phyloP scores from a whole-genome alignment of 805 yeast species.

The Barnettozyma sp. region DNA sequence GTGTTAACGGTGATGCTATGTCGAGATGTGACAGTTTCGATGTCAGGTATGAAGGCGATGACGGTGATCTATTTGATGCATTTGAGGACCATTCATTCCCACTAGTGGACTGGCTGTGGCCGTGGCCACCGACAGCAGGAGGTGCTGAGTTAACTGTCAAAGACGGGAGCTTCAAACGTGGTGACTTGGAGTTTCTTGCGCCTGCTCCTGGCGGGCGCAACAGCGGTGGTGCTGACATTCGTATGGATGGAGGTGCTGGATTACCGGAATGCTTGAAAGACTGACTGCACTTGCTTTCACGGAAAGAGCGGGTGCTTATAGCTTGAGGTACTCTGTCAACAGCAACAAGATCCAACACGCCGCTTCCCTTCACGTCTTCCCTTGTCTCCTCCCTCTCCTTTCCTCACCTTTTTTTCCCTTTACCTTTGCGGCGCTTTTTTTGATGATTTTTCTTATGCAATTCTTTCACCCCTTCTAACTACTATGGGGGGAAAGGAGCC shows the following conservation, averaged over 20 bases:
- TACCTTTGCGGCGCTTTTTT: no score
- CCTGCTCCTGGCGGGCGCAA: constrained; percentile 39
- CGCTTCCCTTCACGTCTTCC: no score
- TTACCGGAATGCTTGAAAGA: no score
- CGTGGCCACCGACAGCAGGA: neutral
- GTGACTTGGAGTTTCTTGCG: constrained; percentile 34
- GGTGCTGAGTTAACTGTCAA: constrained; percentile 19
- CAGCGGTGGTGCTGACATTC: constrained; percentile 34
- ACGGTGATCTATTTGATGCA: constrained; percentile 4
- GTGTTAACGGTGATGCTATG: constrained; percentile 10
- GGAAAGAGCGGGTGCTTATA: no score
- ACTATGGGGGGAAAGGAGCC: no score
- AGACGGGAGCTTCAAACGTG: constrained; percentile 38
- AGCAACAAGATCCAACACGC: no score
- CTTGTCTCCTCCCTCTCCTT: no score
- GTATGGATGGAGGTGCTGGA: neutral
- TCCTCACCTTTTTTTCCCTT: no score
- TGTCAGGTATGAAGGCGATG: neutral
- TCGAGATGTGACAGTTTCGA: constrained; percentile 7
- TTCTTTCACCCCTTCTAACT: no score
- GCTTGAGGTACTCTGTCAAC: no score
- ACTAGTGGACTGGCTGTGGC: neutral
- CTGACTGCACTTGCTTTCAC: no score
- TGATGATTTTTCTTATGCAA: no score
- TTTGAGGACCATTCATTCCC: constrained; percentile 1